Percentiles rank a stretch among this genome's conserved stretches.
Conservation (phyloP, 495 filamentous ascomycete species). For the Amniculicola lignicola region DNA sequence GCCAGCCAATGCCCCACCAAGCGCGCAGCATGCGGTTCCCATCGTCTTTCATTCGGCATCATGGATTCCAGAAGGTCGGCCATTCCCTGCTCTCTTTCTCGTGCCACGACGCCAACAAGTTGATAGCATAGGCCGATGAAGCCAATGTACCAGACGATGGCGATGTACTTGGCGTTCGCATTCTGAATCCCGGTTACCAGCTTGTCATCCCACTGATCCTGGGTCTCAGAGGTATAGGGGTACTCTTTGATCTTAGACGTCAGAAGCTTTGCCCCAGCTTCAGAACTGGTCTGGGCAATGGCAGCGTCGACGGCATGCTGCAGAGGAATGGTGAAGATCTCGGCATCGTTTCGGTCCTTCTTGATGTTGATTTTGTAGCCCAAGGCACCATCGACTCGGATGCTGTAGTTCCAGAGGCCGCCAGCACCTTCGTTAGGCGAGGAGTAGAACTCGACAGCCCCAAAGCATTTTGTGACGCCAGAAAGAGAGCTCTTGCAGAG, state of each 20-base stretch:
- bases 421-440: conserved; percentile 62
- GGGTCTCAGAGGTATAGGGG: conserved; percentile 64
- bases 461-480: conserved; percentile 71
- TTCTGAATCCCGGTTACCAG: conserved; percentile 63
- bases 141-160: conserved; percentile 61
- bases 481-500: conserved; percentile 62
- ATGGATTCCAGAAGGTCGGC: conserved; percentile 77
- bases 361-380: conserved; percentile 55
- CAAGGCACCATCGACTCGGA: conserved; percentile 63
- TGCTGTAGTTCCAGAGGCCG: conserved; percentile 71
- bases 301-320: conserved; percentile 70
- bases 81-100: conserved; percentile 75
- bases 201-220: conserved; percentile 56
- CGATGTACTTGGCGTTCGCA: conserved; percentile 59
- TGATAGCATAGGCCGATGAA: conserved; percentile 73
- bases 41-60: conserved; percentile 64
- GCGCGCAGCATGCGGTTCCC: conserved; percentile 66
- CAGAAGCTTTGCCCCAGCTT: conserved; percentile 36
- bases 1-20: conserved; percentile 65
- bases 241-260: conserved; percentile 55
- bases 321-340: conserved; percentile 69
- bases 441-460: conserved; percentile 66
- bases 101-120: conserved; percentile 69
- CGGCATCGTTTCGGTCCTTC: conserved; percentile 57
- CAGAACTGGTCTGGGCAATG: conserved; percentile 53